Evolutionary conservation across 331 rosid species (phyloP).

Genomic region (Rosa hybrid): DNA sequence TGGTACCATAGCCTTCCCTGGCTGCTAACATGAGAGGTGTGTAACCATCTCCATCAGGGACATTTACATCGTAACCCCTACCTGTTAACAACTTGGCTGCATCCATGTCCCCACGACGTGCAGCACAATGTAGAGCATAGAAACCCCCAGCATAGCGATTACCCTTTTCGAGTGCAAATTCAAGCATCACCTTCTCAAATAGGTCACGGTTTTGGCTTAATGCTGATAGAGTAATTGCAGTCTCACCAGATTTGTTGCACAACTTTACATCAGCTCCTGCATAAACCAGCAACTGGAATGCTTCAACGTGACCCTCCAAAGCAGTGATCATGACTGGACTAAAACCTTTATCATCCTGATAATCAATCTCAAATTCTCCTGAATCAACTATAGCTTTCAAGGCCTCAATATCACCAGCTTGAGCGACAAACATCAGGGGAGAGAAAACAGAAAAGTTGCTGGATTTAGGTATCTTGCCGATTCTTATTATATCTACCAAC

Average conservation of each 20-base stretch:
- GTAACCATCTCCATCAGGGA: slow-evolving; percentile 69
- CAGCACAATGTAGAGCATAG: slow-evolving; percentile 86
- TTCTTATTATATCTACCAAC: slow-evolving; percentile 45
- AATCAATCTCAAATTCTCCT: slow-evolving; percentile 60
- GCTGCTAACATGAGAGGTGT: slow-evolving; percentile 96
- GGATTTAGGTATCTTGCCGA: slow-evolving; percentile 57
- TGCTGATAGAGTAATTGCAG: slow-evolving; percentile 63
- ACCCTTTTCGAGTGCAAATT: slow-evolving; percentile 82
- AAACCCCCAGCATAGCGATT: slow-evolving; percentile 64
- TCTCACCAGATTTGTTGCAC: slow-evolving; percentile 68
- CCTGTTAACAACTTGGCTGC: slow-evolving; percentile 70
- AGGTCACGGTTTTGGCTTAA: slow-evolving; percentile 57
- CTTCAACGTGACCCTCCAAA: slow-evolving; percentile 67
- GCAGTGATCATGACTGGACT: slow-evolving; percentile 83
- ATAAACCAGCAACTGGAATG: slow-evolving; percentile 72
- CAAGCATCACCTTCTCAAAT: slow-evolving; percentile 88
- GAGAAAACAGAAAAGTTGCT: slow-evolving; percentile 54
- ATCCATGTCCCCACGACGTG: slow-evolving; percentile 77
- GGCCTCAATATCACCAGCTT: slow-evolving; percentile 72
- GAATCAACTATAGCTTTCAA: slow-evolving; percentile 55
- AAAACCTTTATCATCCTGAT: slow-evolving; percentile 74
- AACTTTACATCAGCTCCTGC: slow-evolving; percentile 89
- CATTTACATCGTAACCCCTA: slow-evolving; percentile 83
- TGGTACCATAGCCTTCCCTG: slow-evolving; percentile 71
- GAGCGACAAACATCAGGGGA: slow-evolving; percentile 65